Evolutionary conservation across 75 land plant species (phyloP), one percentile per base, ranked within the genome.

Genomic region (Pinus taeda): DNA sequence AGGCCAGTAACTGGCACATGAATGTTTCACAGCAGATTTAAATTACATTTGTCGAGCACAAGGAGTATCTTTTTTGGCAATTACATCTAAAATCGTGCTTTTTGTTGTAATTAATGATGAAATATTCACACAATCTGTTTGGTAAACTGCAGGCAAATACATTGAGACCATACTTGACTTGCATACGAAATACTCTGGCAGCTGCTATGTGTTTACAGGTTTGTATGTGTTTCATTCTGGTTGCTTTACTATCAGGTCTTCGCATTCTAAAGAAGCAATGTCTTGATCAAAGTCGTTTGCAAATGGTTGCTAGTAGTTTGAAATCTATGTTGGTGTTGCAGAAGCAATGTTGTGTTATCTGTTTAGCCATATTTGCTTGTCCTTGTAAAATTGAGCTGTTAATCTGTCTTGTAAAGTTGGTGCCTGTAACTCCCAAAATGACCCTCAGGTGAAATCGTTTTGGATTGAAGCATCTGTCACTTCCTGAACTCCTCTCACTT

Each of bases 151-250:
- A 93, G 96, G 90, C 90, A 57, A 91, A 77, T 79, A 82, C 96
- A 15, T 78, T 87, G 75, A 78, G 96, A 58, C 80, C 87, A 65
- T 93, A 93, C 75, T 73, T 93, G 81, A 87, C 96, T 22, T 93
- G 96, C 75, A 91, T 93, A 67, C 72, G 96, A 58, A 93, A 93
- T 79, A 91, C 96, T 29, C 82, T 93, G 30, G 91, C 93, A 42
- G 96, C 96, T 29, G 96, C 96, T 29, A 85, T 93, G 93, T 91
- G 96, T 39, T 74, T 93, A 15, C 96, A 93, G 90, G 96, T 93
- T 65, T 45, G 42, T 4, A 39, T 39, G 71, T 39, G n/a, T 69
- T 69, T 20, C 42, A 69, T 37, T 37, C 42, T 37, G 36, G 17
- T 3, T 37, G 18, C 42, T 67, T 69, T 69, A 18, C 42, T 17